These are phyloP conservation scores for Calophaca sinica DNA, from an alignment of 306 rosid genomes.

Conservation along the genomic window DNA sequence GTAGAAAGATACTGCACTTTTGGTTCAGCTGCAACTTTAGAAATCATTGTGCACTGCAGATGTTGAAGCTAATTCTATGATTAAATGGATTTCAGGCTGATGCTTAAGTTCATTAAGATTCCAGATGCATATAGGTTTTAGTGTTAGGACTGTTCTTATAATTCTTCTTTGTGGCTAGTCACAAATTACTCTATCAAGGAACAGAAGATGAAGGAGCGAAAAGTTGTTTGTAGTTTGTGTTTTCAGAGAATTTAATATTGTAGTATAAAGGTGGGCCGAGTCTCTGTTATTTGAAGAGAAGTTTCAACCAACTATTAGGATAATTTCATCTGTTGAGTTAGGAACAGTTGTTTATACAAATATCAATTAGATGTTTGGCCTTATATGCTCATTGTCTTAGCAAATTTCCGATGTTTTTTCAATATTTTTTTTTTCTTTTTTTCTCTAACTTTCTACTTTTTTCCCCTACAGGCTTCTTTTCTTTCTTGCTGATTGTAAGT, in stretches of 20 bases:
- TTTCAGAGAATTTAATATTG: conserved; percentile 10
- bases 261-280: neutral
- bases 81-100: conserved; percentile 24
- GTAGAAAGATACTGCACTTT: too few relatives aligned
- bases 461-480: conserved; percentile 11
- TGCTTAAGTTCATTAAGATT: conserved; percentile 34
- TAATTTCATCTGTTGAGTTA: conserved; percentile 20
- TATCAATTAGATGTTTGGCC: conserved; percentile 30
- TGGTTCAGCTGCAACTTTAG: conserved; percentile 27
- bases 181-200: conserved; percentile 12
- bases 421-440: too few relatives aligned
- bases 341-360: conserved; percentile 24
- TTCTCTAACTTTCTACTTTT: conserved; percentile 10
- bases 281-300: neutral
- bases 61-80: conserved; percentile 23
- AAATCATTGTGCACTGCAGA: neutral
- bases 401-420: too few relatives aligned
- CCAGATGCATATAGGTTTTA: conserved; percentile 31
- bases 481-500: conserved; percentile 29
- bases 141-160: neutral
- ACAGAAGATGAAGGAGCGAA: conserved; percentile 43
- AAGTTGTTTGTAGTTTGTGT: neutral
- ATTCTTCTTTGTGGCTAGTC: conserved; percentile 16
- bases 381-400: conserved; percentile 2
- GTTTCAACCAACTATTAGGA: conserved; percentile 4